Evolutionary conservation across 352 stramenopile genomes (phyloP).

Genomic region (Plasmopara muralis): DNA sequence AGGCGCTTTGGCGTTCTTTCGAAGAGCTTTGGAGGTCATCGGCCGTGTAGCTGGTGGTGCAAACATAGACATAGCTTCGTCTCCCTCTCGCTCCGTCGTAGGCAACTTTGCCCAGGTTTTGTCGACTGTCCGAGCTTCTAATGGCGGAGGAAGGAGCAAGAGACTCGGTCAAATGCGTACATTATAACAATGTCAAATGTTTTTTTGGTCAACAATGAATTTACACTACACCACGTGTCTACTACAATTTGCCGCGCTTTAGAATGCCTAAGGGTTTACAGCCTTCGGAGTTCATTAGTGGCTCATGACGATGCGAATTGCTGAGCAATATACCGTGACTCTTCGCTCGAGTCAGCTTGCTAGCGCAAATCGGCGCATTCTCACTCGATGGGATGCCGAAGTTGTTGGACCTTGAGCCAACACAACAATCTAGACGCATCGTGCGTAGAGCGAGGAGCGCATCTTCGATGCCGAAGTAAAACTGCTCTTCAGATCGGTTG

Average conservation of each 20-base stretch:
- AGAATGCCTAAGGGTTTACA: conserved; percentile 61
- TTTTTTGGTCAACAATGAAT: conserved; percentile 14
- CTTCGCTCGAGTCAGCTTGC: conserved; percentile 11
- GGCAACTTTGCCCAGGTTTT: conserved; percentile 67
- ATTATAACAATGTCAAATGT: conserved; percentile 19
- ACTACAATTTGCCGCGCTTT: conserved; percentile 28
- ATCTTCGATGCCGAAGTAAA: conserved; percentile 52
- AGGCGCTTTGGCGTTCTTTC: conserved; percentile 49
- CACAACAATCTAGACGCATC: conserved; percentile 22
- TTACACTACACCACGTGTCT: conserved; percentile 9
- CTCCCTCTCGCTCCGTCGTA: conserved; percentile 16
- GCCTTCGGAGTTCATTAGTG: conserved; percentile 14
- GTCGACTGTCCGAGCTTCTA: conserved; percentile 36
- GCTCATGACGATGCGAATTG: conserved; percentile 23
- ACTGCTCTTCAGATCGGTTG: conserved; percentile 47
- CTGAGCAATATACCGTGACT: conserved; percentile 9
- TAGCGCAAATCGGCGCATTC: conserved; percentile 1
- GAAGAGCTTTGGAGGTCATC: conserved; percentile 71
- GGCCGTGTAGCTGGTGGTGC: conserved; percentile 47
- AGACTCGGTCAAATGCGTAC: conserved; percentile 34
- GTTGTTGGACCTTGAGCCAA: conserved; percentile 9
- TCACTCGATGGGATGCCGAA: conserved; percentile 24
- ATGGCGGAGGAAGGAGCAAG: conserved; percentile 30
- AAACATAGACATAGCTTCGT: conserved; percentile 12
- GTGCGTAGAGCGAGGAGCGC: conserved; percentile 39